phyloP scores from a whole-genome alignment of 2,329 filamentous ascomycete species.

The Chrysoporthe cubensis region DNA sequence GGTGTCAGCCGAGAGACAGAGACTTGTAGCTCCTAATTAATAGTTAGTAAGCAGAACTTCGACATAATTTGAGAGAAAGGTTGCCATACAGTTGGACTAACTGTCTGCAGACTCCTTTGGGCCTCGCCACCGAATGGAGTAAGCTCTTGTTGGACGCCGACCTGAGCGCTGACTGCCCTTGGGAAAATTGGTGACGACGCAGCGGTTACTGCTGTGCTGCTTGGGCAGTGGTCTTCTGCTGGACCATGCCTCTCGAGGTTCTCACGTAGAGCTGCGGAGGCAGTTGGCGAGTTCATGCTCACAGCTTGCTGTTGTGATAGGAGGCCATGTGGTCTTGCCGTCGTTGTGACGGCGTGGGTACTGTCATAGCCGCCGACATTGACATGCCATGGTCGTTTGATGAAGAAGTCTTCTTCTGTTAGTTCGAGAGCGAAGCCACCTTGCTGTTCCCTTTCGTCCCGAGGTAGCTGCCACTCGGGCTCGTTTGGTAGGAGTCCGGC shows the following conservation, averaged over 20 bases:
- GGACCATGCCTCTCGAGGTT: too few species aligned
- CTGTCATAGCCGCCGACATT: conserved; percentile 17
- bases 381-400: conserved; percentile 20
- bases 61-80: background rate
- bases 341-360: background rate
- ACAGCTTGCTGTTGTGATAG: background rate
- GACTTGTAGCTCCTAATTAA: conserved; percentile 18
- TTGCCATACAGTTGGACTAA: conserved; percentile 23
- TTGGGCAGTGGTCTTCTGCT: background rate
- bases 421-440: conserved; percentile 1
- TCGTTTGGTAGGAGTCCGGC: background rate
- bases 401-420: background rate
- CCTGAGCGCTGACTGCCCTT: conserved; percentile 3
- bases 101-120: conserved; percentile 9
- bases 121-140: conserved; percentile 5
- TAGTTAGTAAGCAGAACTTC: conserved; percentile 20
- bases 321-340: conserved; percentile 2
- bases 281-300: background rate
- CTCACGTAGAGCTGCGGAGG: background rate
- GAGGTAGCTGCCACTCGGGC: conserved; percentile 12
- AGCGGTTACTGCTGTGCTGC: background rate
- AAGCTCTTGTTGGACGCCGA: background rate
- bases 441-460: background rate
- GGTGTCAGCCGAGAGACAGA: background rate
- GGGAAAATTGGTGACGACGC: conserved; percentile 15